Evolutionary conservation across 225 moss, liverwort and hornwort genomes (phyloP).

Genomic region (Anthoceros angustus): DNA sequence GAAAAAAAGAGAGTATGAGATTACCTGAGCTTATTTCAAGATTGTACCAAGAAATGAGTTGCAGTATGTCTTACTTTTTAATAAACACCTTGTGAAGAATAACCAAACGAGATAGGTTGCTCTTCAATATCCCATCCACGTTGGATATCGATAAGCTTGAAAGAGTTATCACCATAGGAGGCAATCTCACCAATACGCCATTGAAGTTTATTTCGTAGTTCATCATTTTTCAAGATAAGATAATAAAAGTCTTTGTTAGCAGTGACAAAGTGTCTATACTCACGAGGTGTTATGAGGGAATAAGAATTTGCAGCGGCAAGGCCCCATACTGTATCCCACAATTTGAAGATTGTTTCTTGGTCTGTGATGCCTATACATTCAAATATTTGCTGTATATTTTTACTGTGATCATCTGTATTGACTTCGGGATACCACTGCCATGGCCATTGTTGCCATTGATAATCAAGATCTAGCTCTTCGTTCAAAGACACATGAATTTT

Average conservation of each 20-base stretch:
- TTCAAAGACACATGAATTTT: background rate
- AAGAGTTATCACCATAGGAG: background rate
- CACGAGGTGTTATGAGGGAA: background rate
- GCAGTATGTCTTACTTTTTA: too few relatives aligned
- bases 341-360: background rate
- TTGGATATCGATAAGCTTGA: background rate
- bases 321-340: background rate
- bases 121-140: background rate
- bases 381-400: background rate
- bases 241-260: background rate
- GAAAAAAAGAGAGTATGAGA: too few relatives aligned
- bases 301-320: slow-evolving; percentile 3
- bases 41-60: too few relatives aligned
- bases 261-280: background rate
- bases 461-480: background rate
- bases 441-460: background rate
- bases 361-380: background rate
- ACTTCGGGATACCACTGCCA: background rate
- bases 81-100: too few relatives aligned
- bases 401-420: background rate
- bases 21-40: too few relatives aligned
- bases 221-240: background rate
- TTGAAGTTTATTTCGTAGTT: background rate
- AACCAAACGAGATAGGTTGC: background rate
- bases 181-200: background rate